phyloP scores from a whole-genome alignment of 192 early-diverging fungal genomes.

The Coemansia sp. region DNA sequence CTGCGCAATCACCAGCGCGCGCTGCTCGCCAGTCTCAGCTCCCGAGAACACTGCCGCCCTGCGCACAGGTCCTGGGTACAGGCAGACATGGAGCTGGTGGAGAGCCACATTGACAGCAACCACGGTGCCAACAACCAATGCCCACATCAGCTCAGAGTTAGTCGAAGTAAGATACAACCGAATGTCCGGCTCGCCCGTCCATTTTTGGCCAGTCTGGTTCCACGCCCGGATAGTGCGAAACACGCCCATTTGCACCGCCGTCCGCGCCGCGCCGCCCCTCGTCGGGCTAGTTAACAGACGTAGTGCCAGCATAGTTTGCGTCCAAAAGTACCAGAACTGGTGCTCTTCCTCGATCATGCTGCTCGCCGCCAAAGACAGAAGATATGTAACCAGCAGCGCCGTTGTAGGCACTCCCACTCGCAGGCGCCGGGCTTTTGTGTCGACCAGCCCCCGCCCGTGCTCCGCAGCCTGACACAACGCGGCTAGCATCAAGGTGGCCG shows the following conservation, averaged over 20 bases:
- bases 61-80: slow-evolving; percentile 1
- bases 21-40: not conserved
- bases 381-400: slow-evolving; percentile 46
- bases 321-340: slow-evolving; percentile 70
- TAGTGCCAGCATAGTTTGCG: slow-evolving; percentile 57
- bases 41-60: not conserved
- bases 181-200: slow-evolving; percentile 35
- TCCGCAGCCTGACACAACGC: slow-evolving; percentile 11
- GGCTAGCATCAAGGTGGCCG: slow-evolving; percentile 5
- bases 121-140: slow-evolving; percentile 6
- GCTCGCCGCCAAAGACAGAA: slow-evolving; percentile 58
- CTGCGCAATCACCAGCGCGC: not conserved
- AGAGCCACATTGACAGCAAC: slow-evolving; percentile 6
- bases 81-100: slow-evolving; percentile 11
- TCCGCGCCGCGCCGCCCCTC: not conserved
- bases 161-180: slow-evolving; percentile 23
- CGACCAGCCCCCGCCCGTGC: slow-evolving; percentile 3
- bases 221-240: slow-evolving; percentile 40
- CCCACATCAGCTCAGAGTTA: slow-evolving; percentile 26
- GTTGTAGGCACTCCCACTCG: slow-evolving; percentile 14
- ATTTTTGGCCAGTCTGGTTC: slow-evolving; percentile 49
- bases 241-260: slow-evolving; percentile 30
- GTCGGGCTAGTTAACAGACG: slow-evolving; percentile 13
- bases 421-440: slow-evolving; percentile 2
- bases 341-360: slow-evolving; percentile 76